These are phyloP conservation scores for Kazachstania sp. DNA, from an alignment of 1,139 yeast species.

Conservation along the genomic window DNA sequence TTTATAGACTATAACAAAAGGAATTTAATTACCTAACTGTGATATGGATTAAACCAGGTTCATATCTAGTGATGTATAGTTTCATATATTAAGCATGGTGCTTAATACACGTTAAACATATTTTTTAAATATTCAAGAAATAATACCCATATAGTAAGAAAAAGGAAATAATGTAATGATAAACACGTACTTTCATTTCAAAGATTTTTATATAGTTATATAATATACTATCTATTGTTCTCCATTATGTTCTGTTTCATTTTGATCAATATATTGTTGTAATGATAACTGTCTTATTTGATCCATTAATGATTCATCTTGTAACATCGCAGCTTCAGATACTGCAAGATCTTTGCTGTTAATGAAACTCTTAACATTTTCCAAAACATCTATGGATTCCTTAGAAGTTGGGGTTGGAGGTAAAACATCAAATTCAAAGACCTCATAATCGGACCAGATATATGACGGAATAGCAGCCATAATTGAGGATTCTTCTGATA, in stretches of 20 bases:
- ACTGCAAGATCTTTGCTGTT: conserved; percentile 30
- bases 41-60: no score
- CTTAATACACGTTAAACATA: no score
- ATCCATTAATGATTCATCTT: conserved; percentile 27
- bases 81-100: no score
- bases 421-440: conserved; percentile 60
- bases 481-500: conserved; percentile 61
- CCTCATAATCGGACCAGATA: conserved; percentile 55
- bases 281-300: conserved; percentile 29
- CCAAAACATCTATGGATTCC: conserved; percentile 28
- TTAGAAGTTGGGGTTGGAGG: conserved; percentile 44
- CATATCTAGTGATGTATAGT: no score
- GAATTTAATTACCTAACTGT: no score
- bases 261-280: conserved; percentile 26
- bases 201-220: no score
- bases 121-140: no score
- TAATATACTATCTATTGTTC: background rate
- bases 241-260: conserved; percentile 6
- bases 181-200: no score
- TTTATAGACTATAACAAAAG: no score
- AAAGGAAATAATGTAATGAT: no score
- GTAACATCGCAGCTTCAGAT: conserved; percentile 22
- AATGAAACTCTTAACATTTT: conserved; percentile 34
- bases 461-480: conserved; percentile 59
- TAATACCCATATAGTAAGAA: no score